Conservation (phyloP, 805 yeast species). For the Candida dajiaensis region DNA sequence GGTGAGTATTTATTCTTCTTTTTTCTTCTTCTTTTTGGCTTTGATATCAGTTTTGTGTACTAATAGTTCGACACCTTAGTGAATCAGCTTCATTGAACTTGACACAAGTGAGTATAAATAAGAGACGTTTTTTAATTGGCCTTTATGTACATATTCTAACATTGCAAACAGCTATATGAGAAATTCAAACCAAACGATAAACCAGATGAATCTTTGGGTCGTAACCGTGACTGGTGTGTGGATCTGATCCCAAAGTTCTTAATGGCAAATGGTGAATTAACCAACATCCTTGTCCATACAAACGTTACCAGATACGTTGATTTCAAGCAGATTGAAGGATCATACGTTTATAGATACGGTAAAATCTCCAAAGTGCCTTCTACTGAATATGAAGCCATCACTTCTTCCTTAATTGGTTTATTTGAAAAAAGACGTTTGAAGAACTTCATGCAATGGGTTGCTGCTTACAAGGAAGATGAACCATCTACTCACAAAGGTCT, state of each 20-base stretch:
- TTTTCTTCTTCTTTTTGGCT: neutral
- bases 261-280: slow-evolving; percentile 97
- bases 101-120: slow-evolving; percentile 33
- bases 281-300: slow-evolving; percentile 91
- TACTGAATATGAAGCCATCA: slow-evolving; percentile 83
- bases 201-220: slow-evolving; percentile 68
- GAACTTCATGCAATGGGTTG: slow-evolving; percentile 83
- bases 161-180: slow-evolving; percentile 48
- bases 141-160: neutral
- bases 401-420: slow-evolving; percentile 89
- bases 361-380: slow-evolving; percentile 93
- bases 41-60: neutral
- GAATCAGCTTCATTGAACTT: slow-evolving; percentile 82
- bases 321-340: slow-evolving; percentile 94
- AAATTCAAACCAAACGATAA: slow-evolving; percentile 77
- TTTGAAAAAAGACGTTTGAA: slow-evolving; percentile 96
- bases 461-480: slow-evolving; percentile 73
- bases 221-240: slow-evolving; percentile 97
- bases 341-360: slow-evolving; percentile 82
- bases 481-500: slow-evolving; percentile 78
- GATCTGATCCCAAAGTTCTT: slow-evolving; percentile 94
- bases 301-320: slow-evolving; percentile 94
- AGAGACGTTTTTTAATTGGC: too few relatives aligned
- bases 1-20: slow-evolving; percentile 22
- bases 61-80: slow-evolving; percentile 12